Evolutionary conservation across 805 yeast species (phyloP).

Genomic region (Saturnispora sanitii): DNA sequence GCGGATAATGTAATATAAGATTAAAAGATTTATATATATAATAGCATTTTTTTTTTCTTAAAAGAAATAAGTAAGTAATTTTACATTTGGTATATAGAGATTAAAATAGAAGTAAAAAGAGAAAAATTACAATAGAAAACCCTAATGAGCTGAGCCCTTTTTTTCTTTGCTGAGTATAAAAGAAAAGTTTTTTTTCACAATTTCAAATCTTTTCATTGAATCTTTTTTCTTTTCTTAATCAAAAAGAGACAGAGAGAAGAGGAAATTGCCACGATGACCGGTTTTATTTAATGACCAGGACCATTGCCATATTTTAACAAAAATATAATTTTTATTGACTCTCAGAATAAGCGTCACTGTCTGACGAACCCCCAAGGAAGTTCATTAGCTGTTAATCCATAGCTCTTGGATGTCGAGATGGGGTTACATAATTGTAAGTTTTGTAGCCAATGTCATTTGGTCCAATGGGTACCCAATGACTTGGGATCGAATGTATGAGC

Average conservation of each 20-base stretch:
- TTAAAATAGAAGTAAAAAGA: no score
- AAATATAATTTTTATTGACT: constrained; percentile 30
- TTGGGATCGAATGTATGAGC: constrained; percentile 67
- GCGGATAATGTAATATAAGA: no score
- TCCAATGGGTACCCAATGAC: constrained; percentile 60
- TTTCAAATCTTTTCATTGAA: not conserved
- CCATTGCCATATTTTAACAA: constrained; percentile 47
- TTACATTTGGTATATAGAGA: no score
- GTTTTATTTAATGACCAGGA: constrained; percentile 49
- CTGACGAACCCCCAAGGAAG: constrained; percentile 45
- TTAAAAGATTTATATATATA: no score
- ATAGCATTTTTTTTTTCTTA: no score
- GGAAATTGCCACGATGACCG: constrained; percentile 63
- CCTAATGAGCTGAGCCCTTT: no score
- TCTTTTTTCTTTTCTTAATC: constrained; percentile 36
- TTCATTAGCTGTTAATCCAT: constrained; percentile 42
- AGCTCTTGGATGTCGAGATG: constrained; percentile 52
- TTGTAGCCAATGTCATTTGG: constrained; percentile 47
- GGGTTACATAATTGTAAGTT: constrained; percentile 31
- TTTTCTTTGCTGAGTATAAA: not conserved
- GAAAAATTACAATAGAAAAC: no score
- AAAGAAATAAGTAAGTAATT: no score
- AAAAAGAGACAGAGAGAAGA: constrained; percentile 42
- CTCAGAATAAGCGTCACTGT: constrained; percentile 35
- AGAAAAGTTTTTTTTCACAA: not conserved